These are phyloP conservation scores for Ampelocalamus luodianensis DNA, from an alignment of 176 grass and related monocot genomes.

Conservation along the genomic window DNA sequence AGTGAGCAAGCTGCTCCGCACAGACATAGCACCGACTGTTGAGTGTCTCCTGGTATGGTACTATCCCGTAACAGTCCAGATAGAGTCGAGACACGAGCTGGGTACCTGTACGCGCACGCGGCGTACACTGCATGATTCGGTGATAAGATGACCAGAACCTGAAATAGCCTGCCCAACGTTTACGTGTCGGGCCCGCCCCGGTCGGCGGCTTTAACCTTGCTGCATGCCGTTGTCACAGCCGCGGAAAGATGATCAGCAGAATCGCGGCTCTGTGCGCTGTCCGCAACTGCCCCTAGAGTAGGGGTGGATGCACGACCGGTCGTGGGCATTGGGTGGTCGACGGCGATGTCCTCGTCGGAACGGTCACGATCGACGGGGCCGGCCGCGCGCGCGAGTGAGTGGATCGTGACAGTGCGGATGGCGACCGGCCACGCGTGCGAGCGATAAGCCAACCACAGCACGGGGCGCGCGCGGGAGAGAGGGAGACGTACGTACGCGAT, in stretches of 20 bases:
- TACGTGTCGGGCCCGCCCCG: slow-evolving; percentile 30
- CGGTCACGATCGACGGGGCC: slow-evolving; percentile 39
- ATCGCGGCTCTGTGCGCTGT: background rate
- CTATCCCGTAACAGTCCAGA: background rate
- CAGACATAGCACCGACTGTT: background rate
- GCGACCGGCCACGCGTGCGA: slow-evolving; percentile 46
- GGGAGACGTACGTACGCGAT: background rate
- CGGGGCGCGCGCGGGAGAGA: background rate
- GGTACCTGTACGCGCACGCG: background rate
- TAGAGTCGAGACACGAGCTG: background rate
- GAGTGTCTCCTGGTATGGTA: background rate
- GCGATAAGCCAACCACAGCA: slow-evolving; percentile 49
- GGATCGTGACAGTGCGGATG: slow-evolving; percentile 40
- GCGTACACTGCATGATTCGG: background rate
- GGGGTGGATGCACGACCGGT: slow-evolving; percentile 19
- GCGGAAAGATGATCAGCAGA: background rate
- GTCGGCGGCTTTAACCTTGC: slow-evolving; percentile 3
- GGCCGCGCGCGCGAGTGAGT: slow-evolving; percentile 6
- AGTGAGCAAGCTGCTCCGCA: slow-evolving; percentile 29
- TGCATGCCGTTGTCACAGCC: too few species aligned
- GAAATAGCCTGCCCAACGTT: slow-evolving; percentile 48
- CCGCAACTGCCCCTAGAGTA: background rate
- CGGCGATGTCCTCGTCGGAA: slow-evolving; percentile 49
- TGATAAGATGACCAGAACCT: slow-evolving; percentile 43
- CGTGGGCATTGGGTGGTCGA: slow-evolving; percentile 51